phyloP scores from a whole-genome alignment of 140 eudicot species.

The Artemisia princeps region DNA sequence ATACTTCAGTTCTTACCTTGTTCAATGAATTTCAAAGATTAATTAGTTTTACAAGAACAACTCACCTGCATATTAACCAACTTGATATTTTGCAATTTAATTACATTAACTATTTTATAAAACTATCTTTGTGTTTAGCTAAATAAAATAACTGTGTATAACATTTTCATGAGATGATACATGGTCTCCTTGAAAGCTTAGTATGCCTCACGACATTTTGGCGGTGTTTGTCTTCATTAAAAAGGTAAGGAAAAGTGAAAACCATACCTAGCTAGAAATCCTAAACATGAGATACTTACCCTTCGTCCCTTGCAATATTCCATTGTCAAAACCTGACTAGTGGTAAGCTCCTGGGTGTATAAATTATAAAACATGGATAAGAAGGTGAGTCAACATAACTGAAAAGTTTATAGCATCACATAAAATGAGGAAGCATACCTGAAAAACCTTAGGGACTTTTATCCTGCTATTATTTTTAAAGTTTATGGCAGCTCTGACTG shows the following conservation, averaged over 20 bases:
- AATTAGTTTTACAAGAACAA: conserved; percentile 8
- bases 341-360: conserved; percentile 68
- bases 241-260: background rate
- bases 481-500: conserved; percentile 66
- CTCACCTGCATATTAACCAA: background rate
- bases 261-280: background rate
- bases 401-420: conserved; percentile 8
- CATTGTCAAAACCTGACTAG: conserved; percentile 83
- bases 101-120: background rate
- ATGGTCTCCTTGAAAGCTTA: background rate
- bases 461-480: conserved; percentile 46
- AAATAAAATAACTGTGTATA: conserved; percentile 6
- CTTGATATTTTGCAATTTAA: background rate
- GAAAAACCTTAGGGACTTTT: conserved; percentile 56
- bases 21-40: conserved; percentile 2
- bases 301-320: conserved; percentile 72
- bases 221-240: background rate
- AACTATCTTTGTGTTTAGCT: background rate
- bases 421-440: conserved; percentile 43
- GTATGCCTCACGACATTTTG: background rate
- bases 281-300: conserved; percentile 39
- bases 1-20: background rate
- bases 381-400: conserved; percentile 3
- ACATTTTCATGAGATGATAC: background rate
- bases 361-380: conserved; percentile 16